Percentiles rank a stretch among this genome's conserved stretches.
phyloP scores from a whole-genome alignment of 441 rosid species.

The Populus trichocarpa region DNA sequence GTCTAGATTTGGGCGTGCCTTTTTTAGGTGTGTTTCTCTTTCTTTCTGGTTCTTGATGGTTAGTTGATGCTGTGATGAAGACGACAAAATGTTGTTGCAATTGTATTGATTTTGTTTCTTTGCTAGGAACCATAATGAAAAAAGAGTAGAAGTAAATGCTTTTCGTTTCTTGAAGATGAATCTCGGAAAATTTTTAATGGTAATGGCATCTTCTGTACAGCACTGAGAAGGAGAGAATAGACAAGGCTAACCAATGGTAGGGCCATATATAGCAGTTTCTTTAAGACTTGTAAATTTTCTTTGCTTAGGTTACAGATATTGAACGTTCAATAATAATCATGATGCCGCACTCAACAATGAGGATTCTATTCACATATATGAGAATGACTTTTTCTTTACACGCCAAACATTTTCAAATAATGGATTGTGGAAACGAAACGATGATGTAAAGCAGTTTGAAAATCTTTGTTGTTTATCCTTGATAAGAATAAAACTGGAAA shows the following conservation, averaged over 20 bases:
- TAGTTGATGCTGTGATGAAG: conserved; percentile 14
- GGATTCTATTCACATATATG: too few relatives aligned
- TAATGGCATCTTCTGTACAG: conserved; percentile 11
- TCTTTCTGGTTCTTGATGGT: conserved; percentile 8
- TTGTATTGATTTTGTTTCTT: conserved; percentile 20
- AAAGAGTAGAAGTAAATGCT: conserved; percentile 7
- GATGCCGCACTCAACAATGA: neutral
- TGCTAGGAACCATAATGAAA: conserved; percentile 16
- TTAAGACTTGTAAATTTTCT: conserved; percentile 2
- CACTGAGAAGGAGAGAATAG: neutral
- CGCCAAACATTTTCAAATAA: too few relatives aligned
- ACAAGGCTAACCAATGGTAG: conserved; percentile 21
- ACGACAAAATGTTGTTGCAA: conserved; percentile 20
- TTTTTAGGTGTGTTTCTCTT: neutral
- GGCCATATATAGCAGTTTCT: conserved; percentile 15
- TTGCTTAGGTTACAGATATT: neutral
- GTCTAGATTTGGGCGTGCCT: conserved; percentile 18
- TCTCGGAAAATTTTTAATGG: neutral
- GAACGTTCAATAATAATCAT: neutral
- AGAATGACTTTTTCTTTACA: neutral
- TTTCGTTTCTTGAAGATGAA: conserved; percentile 1
- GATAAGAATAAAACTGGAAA: neutral
- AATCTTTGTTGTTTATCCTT: neutral
- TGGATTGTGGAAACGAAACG: neutral
- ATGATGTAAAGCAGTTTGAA: neutral